Evolutionary conservation across 1,139 yeast species (phyloP).

Genomic region (Suhomyces ambrosiae): DNA sequence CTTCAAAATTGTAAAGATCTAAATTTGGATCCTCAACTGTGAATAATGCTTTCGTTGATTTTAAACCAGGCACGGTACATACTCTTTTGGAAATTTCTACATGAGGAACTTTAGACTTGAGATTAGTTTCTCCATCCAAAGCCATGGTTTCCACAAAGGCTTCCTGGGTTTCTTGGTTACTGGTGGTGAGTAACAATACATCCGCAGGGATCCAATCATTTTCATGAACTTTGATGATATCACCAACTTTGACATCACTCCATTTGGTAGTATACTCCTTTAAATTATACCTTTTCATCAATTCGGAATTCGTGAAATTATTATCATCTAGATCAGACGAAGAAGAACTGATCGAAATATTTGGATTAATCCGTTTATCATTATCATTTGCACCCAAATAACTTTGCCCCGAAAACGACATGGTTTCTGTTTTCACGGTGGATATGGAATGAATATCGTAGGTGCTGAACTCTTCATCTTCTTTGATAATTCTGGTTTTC

Average conservation of each 20-base stretch:
- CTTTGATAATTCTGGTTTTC: slow-evolving; percentile 44
- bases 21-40: slow-evolving; percentile 88
- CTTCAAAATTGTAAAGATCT: slow-evolving; percentile 91
- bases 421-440: slow-evolving; percentile 42
- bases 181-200: slow-evolving; percentile 65
- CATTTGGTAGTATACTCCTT: slow-evolving; percentile 51
- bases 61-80: slow-evolving; percentile 54
- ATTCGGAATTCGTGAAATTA: slow-evolving; percentile 24
- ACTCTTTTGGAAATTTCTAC: slow-evolving; percentile 56
- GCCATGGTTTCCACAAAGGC: slow-evolving; percentile 96
- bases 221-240: slow-evolving; percentile 66
- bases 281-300: slow-evolving; percentile 37
- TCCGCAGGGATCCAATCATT: slow-evolving; percentile 97
- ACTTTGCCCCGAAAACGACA: slow-evolving; percentile 7
- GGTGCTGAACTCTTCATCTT: slow-evolving; percentile 28
- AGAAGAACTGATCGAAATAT: slow-evolving; percentile 10
- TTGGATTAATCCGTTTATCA: slow-evolving; percentile 1
- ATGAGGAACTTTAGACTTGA: slow-evolving; percentile 74
- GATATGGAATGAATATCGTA: slow-evolving; percentile 42
- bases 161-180: slow-evolving; percentile 59
- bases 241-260: slow-evolving; percentile 85
- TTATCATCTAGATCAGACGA: slow-evolving; percentile 11
- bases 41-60: slow-evolving; percentile 51
- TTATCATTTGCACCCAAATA: slow-evolving; percentile 1
- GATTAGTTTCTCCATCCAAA: slow-evolving; percentile 92